Evolutionary conservation across 2,329 filamentous ascomycete genomes (phyloP).

Genomic region (Calonectria multiphialidica): DNA sequence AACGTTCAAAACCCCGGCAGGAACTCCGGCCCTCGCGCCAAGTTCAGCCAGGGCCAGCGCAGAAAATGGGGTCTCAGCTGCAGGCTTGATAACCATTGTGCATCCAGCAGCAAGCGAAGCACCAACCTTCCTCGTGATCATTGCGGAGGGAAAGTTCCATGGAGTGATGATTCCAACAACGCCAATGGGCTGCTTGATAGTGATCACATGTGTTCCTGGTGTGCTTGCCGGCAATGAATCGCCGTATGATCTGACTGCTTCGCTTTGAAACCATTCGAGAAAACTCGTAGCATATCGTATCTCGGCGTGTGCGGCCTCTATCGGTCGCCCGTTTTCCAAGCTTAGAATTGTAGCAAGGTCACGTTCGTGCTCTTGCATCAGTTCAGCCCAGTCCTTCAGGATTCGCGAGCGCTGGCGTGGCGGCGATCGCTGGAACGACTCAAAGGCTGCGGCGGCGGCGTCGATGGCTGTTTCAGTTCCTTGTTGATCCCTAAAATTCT

Average conservation of each 20-base stretch:
- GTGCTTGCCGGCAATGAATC: neutral
- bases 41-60: conserved; percentile 73
- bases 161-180: conserved; percentile 16
- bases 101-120: conserved; percentile 12
- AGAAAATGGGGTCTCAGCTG: conserved; percentile 1
- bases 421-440: neutral
- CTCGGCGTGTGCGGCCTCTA: neutral
- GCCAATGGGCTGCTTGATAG: neutral
- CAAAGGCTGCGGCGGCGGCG: neutral
- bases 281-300: neutral
- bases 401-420: neutral
- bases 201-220: neutral
- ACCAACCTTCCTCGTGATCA: conserved; percentile 8
- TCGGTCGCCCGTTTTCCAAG: neutral
- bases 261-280: neutral
- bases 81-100: neutral
- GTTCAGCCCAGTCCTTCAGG: neutral
- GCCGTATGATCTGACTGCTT: neutral
- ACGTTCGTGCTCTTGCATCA: neutral
- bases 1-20: conserved; percentile 86
- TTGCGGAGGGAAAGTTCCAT: conserved; percentile 16
- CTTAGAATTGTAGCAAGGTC: neutral
- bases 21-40: conserved; percentile 83
- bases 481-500: neutral
- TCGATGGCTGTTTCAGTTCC: neutral